Percentiles rank a stretch among this genome's conserved stretches.
Conservation (phyloP, 805 yeast species). For the Candida patagonica region DNA sequence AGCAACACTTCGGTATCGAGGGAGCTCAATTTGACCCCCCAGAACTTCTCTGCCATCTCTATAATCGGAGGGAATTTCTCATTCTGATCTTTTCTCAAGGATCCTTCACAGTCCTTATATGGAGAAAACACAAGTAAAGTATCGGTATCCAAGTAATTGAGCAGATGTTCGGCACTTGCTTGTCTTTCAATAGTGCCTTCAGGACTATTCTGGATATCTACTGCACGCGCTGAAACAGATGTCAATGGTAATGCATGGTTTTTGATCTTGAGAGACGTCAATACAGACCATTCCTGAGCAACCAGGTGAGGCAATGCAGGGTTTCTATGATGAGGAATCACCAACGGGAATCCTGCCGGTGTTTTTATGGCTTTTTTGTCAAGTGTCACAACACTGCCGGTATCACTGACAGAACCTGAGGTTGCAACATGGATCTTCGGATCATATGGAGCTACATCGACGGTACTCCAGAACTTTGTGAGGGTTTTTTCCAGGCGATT, state of each 20-base stretch:
- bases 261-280: constrained; percentile 55
- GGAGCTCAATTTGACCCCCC: constrained; percentile 41
- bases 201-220: constrained; percentile 50
- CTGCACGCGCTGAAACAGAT: constrained; percentile 74
- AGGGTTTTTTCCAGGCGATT: constrained; percentile 62
- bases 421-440: constrained; percentile 38
- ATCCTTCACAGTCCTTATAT: constrained; percentile 69
- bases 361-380: constrained; percentile 75
- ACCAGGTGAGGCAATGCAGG: constrained; percentile 56
- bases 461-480: constrained; percentile 20
- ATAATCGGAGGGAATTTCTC: constrained; percentile 69
- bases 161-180: constrained; percentile 47
- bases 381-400: constrained; percentile 46
- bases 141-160: constrained; percentile 89
- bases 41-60: constrained; percentile 49
- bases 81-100: constrained; percentile 70
- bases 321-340: constrained; percentile 50
- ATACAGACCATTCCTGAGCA: constrained; percentile 78
- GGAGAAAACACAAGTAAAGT: constrained; percentile 85
- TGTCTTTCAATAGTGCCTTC: constrained; percentile 38
- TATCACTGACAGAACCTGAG: constrained; percentile 40
- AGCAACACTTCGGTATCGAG: constrained; percentile 80
- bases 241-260: constrained; percentile 81
- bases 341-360: constrained; percentile 65
- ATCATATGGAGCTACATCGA: constrained; percentile 11